phyloP scores from a whole-genome alignment of 2,329 filamentous ascomycete species.

The Cryphonectria parasitica region DNA sequence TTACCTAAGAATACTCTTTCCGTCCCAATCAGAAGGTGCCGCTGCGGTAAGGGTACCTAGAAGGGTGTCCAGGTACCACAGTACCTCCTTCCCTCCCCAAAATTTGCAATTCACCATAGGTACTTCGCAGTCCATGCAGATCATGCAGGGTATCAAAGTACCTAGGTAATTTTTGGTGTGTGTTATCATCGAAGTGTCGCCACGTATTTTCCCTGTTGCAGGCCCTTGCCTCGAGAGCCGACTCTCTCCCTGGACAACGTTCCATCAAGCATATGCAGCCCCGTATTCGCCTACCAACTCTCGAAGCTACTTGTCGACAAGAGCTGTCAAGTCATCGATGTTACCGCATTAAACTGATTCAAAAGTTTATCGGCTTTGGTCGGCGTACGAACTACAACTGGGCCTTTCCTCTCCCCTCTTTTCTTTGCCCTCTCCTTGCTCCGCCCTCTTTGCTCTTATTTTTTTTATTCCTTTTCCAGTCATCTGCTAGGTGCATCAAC shows the following conservation, averaged over 20 bases:
- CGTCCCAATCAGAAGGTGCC: neutral
- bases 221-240: neutral
- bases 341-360: neutral
- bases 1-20: neutral
- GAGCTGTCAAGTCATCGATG: neutral
- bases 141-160: neutral
- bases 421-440: neutral
- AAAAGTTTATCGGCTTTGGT: neutral
- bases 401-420: neutral
- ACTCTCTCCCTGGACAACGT: neutral
- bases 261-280: neutral
- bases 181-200: neutral
- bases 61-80: too few relatives aligned
- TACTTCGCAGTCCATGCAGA: neutral
- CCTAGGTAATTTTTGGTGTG: neutral
- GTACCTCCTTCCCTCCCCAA: neutral
- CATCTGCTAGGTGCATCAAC: neutral
- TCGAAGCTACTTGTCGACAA: neutral
- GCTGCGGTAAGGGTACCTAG: neutral
- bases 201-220: neutral
- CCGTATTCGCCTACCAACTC: neutral
- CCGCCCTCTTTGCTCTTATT: too few relatives aligned
- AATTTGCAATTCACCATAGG: neutral
- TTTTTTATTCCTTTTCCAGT: neutral
- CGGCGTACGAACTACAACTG: neutral